Evolutionary conservation across 768 basidiomycete genomes (phyloP), one percentile per base, ranked within the genome.

Genomic region (Pholiota molesta): DNA sequence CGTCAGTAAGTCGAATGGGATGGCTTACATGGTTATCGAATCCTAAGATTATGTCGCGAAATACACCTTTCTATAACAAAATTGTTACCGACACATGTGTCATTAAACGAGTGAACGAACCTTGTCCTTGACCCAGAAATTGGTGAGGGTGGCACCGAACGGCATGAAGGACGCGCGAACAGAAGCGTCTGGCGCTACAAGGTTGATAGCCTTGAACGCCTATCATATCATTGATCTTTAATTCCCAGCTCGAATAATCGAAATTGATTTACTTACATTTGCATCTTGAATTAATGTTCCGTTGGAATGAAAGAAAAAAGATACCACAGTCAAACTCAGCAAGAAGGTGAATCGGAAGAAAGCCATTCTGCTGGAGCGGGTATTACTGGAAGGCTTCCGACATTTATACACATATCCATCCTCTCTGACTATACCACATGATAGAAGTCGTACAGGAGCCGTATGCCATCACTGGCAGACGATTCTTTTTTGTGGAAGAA

Each of bases 111-210:
- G 13, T n/a, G 23, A 5, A 47, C 52, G 23, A 42, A 66, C 77
- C 68, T 78, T 81, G 71, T 84, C 82, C 60, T 81, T 77, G 1
- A 81, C 80, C 76, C 77, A 82, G 21, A 83, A 74, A 61, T 80
- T 78, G 5, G 79, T 82, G 0, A 77, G 52, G 6, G 75, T 79
- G 33, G 83, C 81, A 11, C 82, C 82, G 42, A 72, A 72, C 19
- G 78, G 68, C n/a, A 83, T 79, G 64, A 82, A 80, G 14, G 74
- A 69, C 26, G 81, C 81, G 54, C 73, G 74, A 51, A 74, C 72
- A 16, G 80, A 81, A 8, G 71, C 76, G 57, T 80, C 79, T 6
- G 78, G 77, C 2, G 79, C 73, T 7, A 65, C 60, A 1, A 81
- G 57, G 10, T 68, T 66, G 21, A 79, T 69, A 16, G 68, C 58